Base-by-base conservation (phyloP, 352 stramenopile genomes). In the Phytophthora pinifolia region DNA sequence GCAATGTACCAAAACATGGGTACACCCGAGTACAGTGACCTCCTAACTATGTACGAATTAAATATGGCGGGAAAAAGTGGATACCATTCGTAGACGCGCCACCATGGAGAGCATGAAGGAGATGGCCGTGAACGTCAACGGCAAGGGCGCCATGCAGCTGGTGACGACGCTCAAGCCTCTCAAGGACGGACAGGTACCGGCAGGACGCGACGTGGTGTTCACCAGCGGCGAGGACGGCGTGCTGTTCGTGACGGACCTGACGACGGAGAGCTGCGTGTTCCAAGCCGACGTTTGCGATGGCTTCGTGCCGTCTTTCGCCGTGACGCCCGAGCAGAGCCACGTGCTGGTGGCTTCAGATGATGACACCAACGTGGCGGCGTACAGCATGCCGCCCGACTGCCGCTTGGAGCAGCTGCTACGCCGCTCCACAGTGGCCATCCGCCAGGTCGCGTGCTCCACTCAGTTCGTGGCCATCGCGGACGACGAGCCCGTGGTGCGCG, bases 181-280 rank as follows among this genome's bases (percentile, higher is more conserved):
- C 35, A 65, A 71, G 15, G 70, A 76, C 52, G 57, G 54, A 0
- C 33, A 65, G 17, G 43, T 73, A 6, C 56, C 65, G 30, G 49
- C 52, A 5, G 67, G 63, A 37, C 63, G 76, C 43, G 82, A 92
- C 49, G 69, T 92, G 37, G 75, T 85, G 32, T 70, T 83, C 54
- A 92, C 84, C 2, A 88, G 69, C 45, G 82, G 84, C 44, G 84
- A 94, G 53, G 84, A 94, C 48, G 84, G 84, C 52, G 70, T 89
- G n/a, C 59, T 94, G 53, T 86, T 76, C 64, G 71, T 92, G 31
- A 87, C 83, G 10, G 78, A 94, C 55, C 46, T 92, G 31, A 47
- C 53, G 9, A 75, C 74, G 2, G 74, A 91, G 51, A 59, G 54
- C 12, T 59, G 63, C 44, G 53, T 89, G 18, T 75, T 62, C n/a